These are phyloP conservation scores for Aureobasidium sp. DNA, from an alignment of 2,329 filamentous ascomycete species.

Conservation along the genomic window DNA sequence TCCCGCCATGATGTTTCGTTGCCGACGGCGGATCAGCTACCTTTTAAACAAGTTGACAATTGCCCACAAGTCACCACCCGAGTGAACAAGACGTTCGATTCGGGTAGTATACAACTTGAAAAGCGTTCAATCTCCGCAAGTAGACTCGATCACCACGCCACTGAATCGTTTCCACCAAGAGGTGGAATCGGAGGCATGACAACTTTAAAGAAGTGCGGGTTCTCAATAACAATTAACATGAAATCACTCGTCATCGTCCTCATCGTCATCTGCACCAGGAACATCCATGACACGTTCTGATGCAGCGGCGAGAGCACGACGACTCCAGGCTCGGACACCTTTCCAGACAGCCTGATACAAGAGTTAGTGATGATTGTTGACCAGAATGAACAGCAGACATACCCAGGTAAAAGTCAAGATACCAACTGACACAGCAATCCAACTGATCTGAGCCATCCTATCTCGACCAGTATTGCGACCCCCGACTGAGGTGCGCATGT, in stretches of 20 bases:
- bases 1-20: conserved; percentile 10
- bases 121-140: conserved; percentile 66
- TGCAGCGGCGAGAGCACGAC: conserved; percentile 63
- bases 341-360: conserved; percentile 64
- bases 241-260: conserved; percentile 28
- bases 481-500: conserved; percentile 53
- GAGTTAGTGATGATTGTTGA: conserved; percentile 18
- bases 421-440: conserved; percentile 71
- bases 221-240: neutral
- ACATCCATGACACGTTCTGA: conserved; percentile 79
- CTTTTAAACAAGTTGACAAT: conserved; percentile 8
- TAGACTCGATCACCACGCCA: conserved; percentile 92
- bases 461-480: conserved; percentile 61
- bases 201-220: conserved; percentile 91
- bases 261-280: conserved; percentile 52
- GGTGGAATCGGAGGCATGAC: conserved; percentile 49
- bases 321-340: conserved; percentile 64
- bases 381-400: conserved; percentile 29
- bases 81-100: conserved; percentile 12
- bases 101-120: neutral
- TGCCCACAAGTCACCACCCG: conserved; percentile 9
- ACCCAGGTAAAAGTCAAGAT: conserved; percentile 70
- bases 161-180: conserved; percentile 43
- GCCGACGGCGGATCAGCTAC: conserved; percentile 10
- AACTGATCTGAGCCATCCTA: conserved; percentile 68